These are phyloP conservation scores for Trichoderma citrinoviride DNA, from an alignment of 2,329 filamentous ascomycete genomes.

Conservation along the genomic window DNA sequence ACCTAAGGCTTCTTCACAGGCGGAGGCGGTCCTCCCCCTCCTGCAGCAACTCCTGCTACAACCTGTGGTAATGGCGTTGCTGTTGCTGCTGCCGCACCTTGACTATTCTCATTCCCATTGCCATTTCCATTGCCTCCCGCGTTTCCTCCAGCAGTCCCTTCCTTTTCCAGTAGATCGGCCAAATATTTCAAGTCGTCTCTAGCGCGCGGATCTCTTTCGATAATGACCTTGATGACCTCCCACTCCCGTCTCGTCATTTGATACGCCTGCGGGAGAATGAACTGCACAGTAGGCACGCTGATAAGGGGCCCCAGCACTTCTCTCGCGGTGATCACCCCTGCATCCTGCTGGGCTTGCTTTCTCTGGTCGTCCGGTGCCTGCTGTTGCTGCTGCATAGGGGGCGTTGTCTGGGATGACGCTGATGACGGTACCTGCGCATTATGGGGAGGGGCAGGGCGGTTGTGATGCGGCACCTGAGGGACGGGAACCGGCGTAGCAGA, in stretches of 20 bases:
- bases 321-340: slow-evolving; percentile 56
- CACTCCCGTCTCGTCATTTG: slow-evolving; percentile 71
- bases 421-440: slow-evolving; percentile 18
- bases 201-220: slow-evolving; percentile 63
- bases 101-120: not conserved
- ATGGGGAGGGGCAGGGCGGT: slow-evolving; percentile 24
- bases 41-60: slow-evolving; percentile 3
- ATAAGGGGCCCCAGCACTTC: slow-evolving; percentile 64
- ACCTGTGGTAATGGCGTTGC: not conserved
- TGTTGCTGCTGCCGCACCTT: not conserved
- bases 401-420: not conserved
- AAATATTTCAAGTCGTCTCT: slow-evolving; percentile 60
- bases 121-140: not conserved
- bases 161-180: slow-evolving; percentile 53
- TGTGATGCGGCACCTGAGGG: slow-evolving; percentile 36
- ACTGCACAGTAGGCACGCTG: slow-evolving; percentile 62
- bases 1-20: not conserved
- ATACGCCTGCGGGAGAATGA: slow-evolving; percentile 66
- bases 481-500: slow-evolving; percentile 39
- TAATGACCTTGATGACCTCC: slow-evolving; percentile 66
- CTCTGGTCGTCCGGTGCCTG: slow-evolving; percentile 37
- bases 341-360: slow-evolving; percentile 47
- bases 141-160: slow-evolving; percentile 33
- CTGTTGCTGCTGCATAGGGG: slow-evolving; percentile 20
- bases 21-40: not conserved